Evolutionary conservation across 2,329 filamentous ascomycete genomes (phyloP), one percentile per base, ranked within the genome.

Genomic region (Balansia obtecta): DNA sequence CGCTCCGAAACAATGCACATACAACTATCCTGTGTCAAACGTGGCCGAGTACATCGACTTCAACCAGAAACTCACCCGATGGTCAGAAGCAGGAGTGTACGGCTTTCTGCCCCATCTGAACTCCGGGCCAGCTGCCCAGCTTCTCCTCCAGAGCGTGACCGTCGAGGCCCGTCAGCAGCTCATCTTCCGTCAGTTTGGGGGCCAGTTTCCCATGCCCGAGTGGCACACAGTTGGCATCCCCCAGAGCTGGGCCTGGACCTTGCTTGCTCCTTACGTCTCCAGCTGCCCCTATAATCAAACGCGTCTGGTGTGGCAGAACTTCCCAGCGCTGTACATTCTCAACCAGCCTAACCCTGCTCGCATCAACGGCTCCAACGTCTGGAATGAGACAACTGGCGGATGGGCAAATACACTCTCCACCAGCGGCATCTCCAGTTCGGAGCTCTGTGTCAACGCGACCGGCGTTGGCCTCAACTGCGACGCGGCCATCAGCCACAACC

Each of bases 181-280:
- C 71, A 82, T 86, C 56, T 93, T 93, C 74, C 82, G 88, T 18
- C 87, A 93, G 62, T 88, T 93, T 63, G 75, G 80, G 34, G 88
- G 87, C 15, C 75, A 88, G 7, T 86, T 86, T 66, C 84, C 88
- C 20, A 87, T 88, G 83, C 85, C 86, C 0, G 83, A 85, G 10
- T 93, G 85, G 85, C 89, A 91, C 62, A 81, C 87, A 59, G 74
- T 80, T 6, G 86, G 86, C 39, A 82, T 91, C 22, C 87, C 86
- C 0, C 88, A 94, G 64, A 87, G 83, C 0, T 94, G 87, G 86
- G 79, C 82, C 0, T 94, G 88, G 88, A 85, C 86, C 0, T 74
- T 88, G 20, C 72, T 93, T 4, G 86, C 88, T 0, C 88, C 86
- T 0, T 89, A 89, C 66, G 90, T 94, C 64, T 82, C 79, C 37